Conservation (phyloP, 345 rosid genomes). For the Eucalyptus pauciflora region DNA sequence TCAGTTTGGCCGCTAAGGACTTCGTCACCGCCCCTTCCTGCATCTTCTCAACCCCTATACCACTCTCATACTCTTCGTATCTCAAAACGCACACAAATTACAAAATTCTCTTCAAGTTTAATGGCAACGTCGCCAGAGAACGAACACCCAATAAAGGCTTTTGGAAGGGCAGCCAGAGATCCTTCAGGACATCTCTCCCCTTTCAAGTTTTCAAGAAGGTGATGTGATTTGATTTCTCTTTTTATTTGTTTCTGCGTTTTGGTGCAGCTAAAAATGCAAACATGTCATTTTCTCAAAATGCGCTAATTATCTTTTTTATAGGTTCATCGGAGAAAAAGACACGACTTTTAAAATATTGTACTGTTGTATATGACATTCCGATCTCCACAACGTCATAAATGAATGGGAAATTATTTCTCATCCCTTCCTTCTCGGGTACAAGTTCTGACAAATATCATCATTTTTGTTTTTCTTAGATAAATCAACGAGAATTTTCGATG, state of each 20-base stretch:
- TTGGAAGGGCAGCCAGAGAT: slow-evolving; percentile 4
- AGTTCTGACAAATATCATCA: neutral
- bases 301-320: neutral
- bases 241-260: neutral
- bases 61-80: neutral
- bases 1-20: neutral
- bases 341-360: slow-evolving; percentile 16
- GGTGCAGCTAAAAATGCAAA: neutral
- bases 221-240: neutral
- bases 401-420: slow-evolving; percentile 18
- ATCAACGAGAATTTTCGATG: accelerated
- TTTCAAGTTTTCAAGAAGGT: slow-evolving; percentile 5
- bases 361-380: slow-evolving; percentile 27
- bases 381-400: slow-evolving; percentile 11
- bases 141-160: neutral
- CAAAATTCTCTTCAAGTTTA: neutral
- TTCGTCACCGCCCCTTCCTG: neutral
- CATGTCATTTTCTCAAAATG: neutral
- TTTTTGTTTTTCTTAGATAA: neutral
- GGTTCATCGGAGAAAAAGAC: slow-evolving; percentile 9
- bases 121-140: neutral
- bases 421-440: slow-evolving; percentile 28
- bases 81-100: too few relatives aligned
- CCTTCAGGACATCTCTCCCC: neutral
- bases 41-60: neutral